Base-by-base conservation (phyloP, 805 yeast species). In the Phaffomyces opuntiae region DNA sequence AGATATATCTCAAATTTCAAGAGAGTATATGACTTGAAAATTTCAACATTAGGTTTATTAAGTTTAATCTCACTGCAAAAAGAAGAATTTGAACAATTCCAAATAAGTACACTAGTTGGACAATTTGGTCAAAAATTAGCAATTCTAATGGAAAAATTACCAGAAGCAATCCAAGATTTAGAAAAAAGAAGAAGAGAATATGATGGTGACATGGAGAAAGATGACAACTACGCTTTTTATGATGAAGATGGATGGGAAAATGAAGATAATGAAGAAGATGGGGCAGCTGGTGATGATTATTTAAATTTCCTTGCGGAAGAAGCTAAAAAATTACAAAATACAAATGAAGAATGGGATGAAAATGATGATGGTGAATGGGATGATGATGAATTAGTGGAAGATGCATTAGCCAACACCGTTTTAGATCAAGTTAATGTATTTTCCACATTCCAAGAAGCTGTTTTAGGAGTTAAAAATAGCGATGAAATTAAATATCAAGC, bases 21-120 rank as follows among this genome's bases (percentile, higher is more conserved):
- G 21, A 70, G 95, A 49, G 95, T 87, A 3, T 86, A 75, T 56
- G 98, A 91, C 64, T 71, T 87, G 61, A 90, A 89, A 63, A 64
- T 91, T 38, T 78, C 87, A 1, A 68, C 78, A 3, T 64, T 91
- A 52, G 95, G 93, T 0, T 59, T 84, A 21, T 63, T 90, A 47
- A 69, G 78, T 11, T 48, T 87, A 13, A 50, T 60, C 9, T 53
- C 57, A 19, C 36, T 66, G 17, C 47, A 65, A 5, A 40, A 56
- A 3, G 60, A 62, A 2, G 66, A 65, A 12, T 41, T 63, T 24
- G 53, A 57, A 1, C 52, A 62, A 11, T 56, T 70, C 32, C 66
- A 71, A 14, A 49, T 77, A 17, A 60, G 57, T 12, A 48, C 61
- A 3, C 51, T 72, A 16, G 58, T 73, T n/a, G 69, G 77, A 9